Conservation (phyloP, 345 rosid species). For the Sisymbrium irio region DNA sequence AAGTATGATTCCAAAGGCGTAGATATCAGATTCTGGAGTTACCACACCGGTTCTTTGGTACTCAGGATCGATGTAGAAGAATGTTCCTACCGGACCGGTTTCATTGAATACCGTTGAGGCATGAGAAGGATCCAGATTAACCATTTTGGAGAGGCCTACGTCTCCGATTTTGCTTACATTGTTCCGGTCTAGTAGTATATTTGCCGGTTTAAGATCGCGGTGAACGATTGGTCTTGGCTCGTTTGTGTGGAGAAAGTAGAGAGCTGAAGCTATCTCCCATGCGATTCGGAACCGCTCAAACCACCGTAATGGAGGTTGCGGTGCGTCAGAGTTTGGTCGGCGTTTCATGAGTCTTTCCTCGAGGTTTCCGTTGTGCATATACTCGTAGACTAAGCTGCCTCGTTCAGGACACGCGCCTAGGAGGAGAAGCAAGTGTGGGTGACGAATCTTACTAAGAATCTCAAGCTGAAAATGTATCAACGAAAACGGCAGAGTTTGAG, state of each 20-base stretch:
- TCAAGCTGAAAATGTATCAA: conserved; percentile 56
- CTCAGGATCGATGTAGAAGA: conserved; percentile 86
- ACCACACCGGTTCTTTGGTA: conserved; percentile 78
- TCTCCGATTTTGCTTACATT: conserved; percentile 89
- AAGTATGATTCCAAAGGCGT: conserved; percentile 81
- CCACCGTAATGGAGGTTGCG: conserved; percentile 59
- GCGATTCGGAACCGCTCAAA: conserved; percentile 68
- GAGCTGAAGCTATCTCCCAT: conserved; percentile 87
- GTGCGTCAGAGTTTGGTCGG: conserved; percentile 23
- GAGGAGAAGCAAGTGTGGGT: conserved; percentile 90
- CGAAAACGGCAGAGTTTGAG: not conserved
- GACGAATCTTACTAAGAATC: conserved; percentile 74
- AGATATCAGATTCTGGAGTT: conserved; percentile 73
- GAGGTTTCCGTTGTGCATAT: conserved; percentile 84
- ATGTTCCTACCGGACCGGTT: conserved; percentile 78
- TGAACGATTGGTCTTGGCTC: conserved; percentile 78
- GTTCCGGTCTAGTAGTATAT: conserved; percentile 75
- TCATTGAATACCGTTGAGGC: conserved; percentile 45
- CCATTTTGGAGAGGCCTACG: conserved; percentile 74
- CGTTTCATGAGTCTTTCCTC: conserved; percentile 61
- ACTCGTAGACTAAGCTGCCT: conserved; percentile 82
- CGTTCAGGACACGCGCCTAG: conserved; percentile 85
- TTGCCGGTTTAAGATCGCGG: conserved; percentile 90
- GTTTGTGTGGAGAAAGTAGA: conserved; percentile 66
- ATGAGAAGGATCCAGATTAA: conserved; percentile 41